A percentile compares a stretch with the other conserved stretches of the same genome.
Conservation (phyloP, 1,284 basidiomycete genomes). For the Cutaneotrichosporon curvatum region DNA sequence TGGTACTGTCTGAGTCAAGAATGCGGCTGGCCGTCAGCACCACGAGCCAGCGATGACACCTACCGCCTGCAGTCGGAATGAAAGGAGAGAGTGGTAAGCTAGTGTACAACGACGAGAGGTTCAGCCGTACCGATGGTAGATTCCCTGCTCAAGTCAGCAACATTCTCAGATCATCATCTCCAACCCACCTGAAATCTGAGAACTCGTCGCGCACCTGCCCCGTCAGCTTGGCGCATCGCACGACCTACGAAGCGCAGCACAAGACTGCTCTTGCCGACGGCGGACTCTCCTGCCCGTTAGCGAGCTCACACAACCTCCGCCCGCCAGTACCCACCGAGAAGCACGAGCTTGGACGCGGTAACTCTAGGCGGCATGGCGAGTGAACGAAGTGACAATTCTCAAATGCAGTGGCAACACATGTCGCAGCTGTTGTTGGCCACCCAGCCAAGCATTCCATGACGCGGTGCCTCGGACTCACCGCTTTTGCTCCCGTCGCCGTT, state of each 20-base stretch:
- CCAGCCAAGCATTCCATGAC: too few relatives aligned
- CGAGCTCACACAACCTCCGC: not conserved
- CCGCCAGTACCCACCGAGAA: conserved; percentile 58
- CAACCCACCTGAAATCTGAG: conserved; percentile 80
- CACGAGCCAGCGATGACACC: not conserved
- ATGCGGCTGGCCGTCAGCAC: conserved; percentile 60
- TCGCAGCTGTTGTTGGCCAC: too few relatives aligned
- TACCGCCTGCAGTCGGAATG: conserved; percentile 17
- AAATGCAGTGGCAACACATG: too few relatives aligned
- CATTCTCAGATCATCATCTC: too few relatives aligned
- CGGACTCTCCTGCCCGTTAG: conserved; percentile 71
- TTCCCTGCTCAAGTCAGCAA: conserved; percentile 29
- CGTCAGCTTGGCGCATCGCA: not conserved
- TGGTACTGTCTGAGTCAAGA: conserved; percentile 89
- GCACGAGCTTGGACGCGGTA: conserved; percentile 63
- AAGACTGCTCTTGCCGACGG: conserved; percentile 93
- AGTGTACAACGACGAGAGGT: too few relatives aligned
- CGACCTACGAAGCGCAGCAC: conserved; percentile 84
- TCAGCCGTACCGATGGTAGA: conserved; percentile 39
- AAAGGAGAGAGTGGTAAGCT: conserved; percentile 1
- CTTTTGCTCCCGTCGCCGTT: too few relatives aligned
- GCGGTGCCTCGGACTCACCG: too few relatives aligned
- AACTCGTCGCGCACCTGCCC: conserved; percentile 72
- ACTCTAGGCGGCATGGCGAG: conserved; percentile 36
- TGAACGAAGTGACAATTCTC: conserved; percentile 4